Evolutionary conservation across 352 stramenopile genomes (phyloP).

Genomic region (Phytophthora palmivora): DNA sequence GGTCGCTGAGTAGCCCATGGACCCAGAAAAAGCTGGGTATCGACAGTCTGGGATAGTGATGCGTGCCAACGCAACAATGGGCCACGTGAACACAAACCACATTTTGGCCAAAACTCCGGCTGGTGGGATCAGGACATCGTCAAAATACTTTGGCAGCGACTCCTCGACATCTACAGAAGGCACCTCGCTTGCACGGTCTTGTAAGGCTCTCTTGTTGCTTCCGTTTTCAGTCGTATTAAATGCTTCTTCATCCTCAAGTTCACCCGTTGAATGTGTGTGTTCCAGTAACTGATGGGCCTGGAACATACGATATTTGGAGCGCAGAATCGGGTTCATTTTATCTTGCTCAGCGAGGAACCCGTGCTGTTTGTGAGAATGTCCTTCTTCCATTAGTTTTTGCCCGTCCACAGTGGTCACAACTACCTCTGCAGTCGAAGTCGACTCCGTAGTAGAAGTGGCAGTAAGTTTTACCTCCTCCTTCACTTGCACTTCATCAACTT

Average conservation of each 20-base stretch:
- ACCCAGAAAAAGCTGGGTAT: slow-evolving; percentile 61
- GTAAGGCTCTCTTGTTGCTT: slow-evolving; percentile 4
- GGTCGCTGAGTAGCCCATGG: slow-evolving; percentile 52
- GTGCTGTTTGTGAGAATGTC: slow-evolving; percentile 26
- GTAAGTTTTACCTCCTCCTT: slow-evolving; percentile 16
- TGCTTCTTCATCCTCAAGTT: slow-evolving; percentile 19
- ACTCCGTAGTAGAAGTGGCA: neutral
- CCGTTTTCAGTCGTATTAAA: slow-evolving; percentile 4
- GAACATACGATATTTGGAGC: slow-evolving; percentile 79
- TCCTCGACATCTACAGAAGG: slow-evolving; percentile 26
- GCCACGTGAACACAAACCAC: slow-evolving; percentile 68
- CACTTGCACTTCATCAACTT: slow-evolving; percentile 25
- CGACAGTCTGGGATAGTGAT: slow-evolving; percentile 80
- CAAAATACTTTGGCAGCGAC: slow-evolving; percentile 61
- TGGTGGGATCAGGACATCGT: slow-evolving; percentile 58
- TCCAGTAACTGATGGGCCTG: slow-evolving; percentile 55
- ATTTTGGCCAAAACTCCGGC: slow-evolving; percentile 51
- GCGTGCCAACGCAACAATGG: slow-evolving; percentile 71
- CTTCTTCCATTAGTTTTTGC: slow-evolving; percentile 17
- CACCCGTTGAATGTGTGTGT: slow-evolving; percentile 13
- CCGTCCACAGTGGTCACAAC: slow-evolving; percentile 19
- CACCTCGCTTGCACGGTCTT: slow-evolving; percentile 14
- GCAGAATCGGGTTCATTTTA: slow-evolving; percentile 62
- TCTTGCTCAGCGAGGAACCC: slow-evolving; percentile 49
- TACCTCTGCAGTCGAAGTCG: slow-evolving; percentile 15